Evolutionary conservation across 306 rosid species (phyloP), one percentile per base, ranked within the genome.

Genomic region (Astragalus glycyphyllos): DNA sequence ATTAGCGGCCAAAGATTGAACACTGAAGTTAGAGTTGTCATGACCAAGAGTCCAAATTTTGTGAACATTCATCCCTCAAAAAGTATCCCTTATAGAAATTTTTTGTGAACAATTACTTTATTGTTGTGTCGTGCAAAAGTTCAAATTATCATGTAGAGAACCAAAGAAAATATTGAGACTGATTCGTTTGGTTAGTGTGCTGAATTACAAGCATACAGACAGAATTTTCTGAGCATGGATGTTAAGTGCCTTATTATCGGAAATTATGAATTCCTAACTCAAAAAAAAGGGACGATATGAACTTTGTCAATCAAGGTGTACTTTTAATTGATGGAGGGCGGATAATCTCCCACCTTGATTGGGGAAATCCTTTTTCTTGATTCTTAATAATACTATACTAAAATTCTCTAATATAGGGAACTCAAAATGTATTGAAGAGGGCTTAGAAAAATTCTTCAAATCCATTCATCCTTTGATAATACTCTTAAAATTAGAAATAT

Each of bases 1-100:
- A 68, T 72, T 94, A 82, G 86, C 78, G 55, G 83, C 83, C 72
- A 79, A 83, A 76, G 87, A 79, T 71, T 84, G 82, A 78, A 68
- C 62, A 54, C 58, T 12, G 7, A 11, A 47, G 42, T 51, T 61
- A 6, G 40, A 46, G 14, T 38, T 59, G 61, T n/a, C 69, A 3
- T 32, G 37, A n/a, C 56, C 4, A 17, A 68, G 65, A 57, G 23
- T 53, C 15, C 16, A 69, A 51, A 13, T 37, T 71, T 75, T 49
- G 9, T 68, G 1, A 65, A 47, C 82, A 72, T 73, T 69, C 46
- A 34, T 80, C 53, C 17, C 57, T 51, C 3, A 29, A 16, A 23
- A 58, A 58, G 26, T 6, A 45, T 32, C 55, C 72, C 46, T 42
- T 35, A 55, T 7, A 37, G 73, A 51, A 49, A 29, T 4, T 0